phyloP scores from a whole-genome alignment of 2,329 filamentous ascomycete species.

The Fusarium nanum region DNA sequence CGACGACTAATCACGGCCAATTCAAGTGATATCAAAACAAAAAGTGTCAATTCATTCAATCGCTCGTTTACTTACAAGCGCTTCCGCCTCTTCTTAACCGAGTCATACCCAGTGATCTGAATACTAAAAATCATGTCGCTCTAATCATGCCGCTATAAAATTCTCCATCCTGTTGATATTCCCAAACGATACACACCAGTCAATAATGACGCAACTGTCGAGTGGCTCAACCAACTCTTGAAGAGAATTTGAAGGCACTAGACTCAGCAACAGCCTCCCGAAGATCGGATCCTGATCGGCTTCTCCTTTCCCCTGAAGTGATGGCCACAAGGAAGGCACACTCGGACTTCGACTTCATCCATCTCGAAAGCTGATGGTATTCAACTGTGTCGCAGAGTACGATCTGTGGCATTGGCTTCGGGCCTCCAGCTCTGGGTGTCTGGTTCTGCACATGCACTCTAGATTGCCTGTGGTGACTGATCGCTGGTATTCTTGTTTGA shows the following conservation, averaged over 20 bases:
- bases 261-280: neutral
- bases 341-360: conserved; percentile 18
- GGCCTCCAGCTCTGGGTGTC: neutral
- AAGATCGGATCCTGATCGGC: neutral
- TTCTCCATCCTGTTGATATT: neutral
- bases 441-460: neutral
- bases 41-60: neutral
- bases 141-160: conserved; percentile 20
- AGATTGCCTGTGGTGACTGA: neutral
- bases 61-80: conserved; percentile 5
- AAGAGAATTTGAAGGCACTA: neutral
- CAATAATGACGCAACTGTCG: neutral
- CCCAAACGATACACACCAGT: neutral
- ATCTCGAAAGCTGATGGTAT: neutral
- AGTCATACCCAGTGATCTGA: neutral
- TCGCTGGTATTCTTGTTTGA: neutral
- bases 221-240: neutral
- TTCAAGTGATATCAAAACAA: neutral
- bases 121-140: conserved; percentile 12
- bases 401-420: neutral
- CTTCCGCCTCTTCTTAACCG: neutral
- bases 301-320: conserved; percentile 8
- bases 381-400: neutral
- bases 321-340: conserved; percentile 47
- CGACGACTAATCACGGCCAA: neutral